phyloP scores from a whole-genome alignment of 805 yeast genomes.

The Metschnikowia vanudenii region DNA sequence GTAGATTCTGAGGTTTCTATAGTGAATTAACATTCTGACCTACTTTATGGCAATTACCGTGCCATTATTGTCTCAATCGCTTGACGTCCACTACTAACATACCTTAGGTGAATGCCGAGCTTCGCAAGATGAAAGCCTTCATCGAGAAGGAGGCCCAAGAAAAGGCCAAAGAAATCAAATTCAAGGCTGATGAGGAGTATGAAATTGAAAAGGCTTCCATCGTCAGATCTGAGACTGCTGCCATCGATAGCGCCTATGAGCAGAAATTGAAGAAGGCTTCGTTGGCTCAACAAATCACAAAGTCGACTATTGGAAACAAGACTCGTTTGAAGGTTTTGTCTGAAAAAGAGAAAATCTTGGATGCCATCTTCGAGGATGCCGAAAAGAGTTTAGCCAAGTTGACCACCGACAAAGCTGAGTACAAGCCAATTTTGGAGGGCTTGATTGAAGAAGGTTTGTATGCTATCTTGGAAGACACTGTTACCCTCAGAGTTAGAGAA shows the following conservation, averaged over 20 bases:
- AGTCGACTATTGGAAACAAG: slow-evolving; percentile 93
- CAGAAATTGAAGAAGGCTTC: slow-evolving; percentile 86
- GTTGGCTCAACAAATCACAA: slow-evolving; percentile 91
- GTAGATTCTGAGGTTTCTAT: slow-evolving; percentile 6
- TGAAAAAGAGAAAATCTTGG: slow-evolving; percentile 75
- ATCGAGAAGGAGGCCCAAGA: slow-evolving; percentile 99
- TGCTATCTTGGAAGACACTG: slow-evolving; percentile 70
- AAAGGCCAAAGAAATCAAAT: slow-evolving; percentile 91
- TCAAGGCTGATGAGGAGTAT: slow-evolving; percentile 98
- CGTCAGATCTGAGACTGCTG: slow-evolving; percentile 87
- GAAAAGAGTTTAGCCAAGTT: slow-evolving; percentile 58
- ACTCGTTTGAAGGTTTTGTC: slow-evolving; percentile 87
- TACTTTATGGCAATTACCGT: no score
- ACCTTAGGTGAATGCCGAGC: slow-evolving; percentile 83
- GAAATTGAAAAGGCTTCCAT: slow-evolving; percentile 95
- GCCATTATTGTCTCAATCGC: neutral
- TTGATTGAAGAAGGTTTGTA: slow-evolving; percentile 75
- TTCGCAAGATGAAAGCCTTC: slow-evolving; percentile 97
- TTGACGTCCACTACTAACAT: slow-evolving; percentile 3
- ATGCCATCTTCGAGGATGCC: slow-evolving; percentile 70
- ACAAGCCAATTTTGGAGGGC: slow-evolving; percentile 68
- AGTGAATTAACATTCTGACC: neutral
- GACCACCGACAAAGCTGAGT: slow-evolving; percentile 53
- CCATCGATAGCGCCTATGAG: slow-evolving; percentile 78
- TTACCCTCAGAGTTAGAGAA: slow-evolving; percentile 65